phyloP scores from a whole-genome alignment of 2,329 filamentous ascomycete genomes.

The Fusarium sp. region DNA sequence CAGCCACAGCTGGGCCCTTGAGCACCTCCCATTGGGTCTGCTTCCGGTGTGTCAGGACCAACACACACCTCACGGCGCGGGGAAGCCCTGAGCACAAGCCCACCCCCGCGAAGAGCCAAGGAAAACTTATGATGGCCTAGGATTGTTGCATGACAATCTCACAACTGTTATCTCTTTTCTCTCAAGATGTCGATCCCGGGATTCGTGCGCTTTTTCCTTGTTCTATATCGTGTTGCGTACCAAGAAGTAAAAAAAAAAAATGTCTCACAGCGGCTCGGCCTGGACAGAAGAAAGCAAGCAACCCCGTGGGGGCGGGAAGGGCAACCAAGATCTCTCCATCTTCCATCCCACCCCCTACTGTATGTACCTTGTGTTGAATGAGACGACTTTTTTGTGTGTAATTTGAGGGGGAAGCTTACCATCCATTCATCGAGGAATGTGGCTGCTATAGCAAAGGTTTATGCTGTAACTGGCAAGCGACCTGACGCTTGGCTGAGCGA shows the following conservation, averaged over 20 bases:
- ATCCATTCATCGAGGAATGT: not conserved
- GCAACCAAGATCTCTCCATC: not conserved
- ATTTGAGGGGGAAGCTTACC: not conserved
- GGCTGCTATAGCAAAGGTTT: not conserved
- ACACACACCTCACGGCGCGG: not conserved
- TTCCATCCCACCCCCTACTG: not conserved
- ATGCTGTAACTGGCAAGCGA: not conserved
- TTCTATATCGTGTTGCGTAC: not conserved
- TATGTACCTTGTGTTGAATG: not conserved
- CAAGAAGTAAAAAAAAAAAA: not conserved
- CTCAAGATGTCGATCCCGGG: not conserved
- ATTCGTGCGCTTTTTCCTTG: not conserved
- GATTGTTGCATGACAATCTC: conserved; percentile 18
- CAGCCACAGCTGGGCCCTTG: not conserved
- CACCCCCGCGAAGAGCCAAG: not conserved
- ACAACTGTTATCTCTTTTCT: not conserved
- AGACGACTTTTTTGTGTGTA: not conserved
- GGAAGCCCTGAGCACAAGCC: conserved; percentile 1
- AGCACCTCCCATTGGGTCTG: conserved; percentile 1
- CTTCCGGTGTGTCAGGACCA: conserved; percentile 3
- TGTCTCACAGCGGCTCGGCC: conserved; percentile 1
- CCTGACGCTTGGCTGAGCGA: not conserved
- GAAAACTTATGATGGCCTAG: conserved; percentile 15
- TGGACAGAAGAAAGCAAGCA: not conserved
- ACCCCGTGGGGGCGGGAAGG: not conserved